These are phyloP conservation scores for Talaromyces thailandensis DNA, from an alignment of 495 filamentous ascomycete genomes.

Conservation along the genomic window DNA sequence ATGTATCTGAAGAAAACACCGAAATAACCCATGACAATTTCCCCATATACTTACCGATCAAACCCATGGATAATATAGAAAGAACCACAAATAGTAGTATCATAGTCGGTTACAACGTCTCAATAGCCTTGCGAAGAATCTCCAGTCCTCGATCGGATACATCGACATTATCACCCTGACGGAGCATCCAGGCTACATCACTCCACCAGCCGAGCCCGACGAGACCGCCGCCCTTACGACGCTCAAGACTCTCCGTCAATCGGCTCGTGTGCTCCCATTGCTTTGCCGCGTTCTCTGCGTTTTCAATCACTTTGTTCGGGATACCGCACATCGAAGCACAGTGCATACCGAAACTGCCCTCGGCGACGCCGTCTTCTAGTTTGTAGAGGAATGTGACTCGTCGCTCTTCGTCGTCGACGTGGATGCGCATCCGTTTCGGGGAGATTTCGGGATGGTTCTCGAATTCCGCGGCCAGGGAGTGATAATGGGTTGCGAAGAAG, in stretches of 20 bases:
- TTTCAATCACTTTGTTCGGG: constrained; percentile 66
- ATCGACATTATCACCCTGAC: constrained; percentile 29
- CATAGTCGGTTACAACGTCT: constrained; percentile 46
- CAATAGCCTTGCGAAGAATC: constrained; percentile 70
- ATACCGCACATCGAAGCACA: constrained; percentile 98
- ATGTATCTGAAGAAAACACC: background rate
- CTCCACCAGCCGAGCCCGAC: constrained; percentile 84
- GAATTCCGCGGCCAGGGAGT: constrained; percentile 87
- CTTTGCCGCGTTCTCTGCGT: constrained; percentile 81
- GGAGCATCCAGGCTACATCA: constrained; percentile 78
- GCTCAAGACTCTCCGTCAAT: constrained; percentile 80
- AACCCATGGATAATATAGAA: background rate
- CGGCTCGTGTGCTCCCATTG: constrained; percentile 93
- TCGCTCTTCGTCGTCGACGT: constrained; percentile 77
- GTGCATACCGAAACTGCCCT: constrained; percentile 98
- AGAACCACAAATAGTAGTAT: background rate
- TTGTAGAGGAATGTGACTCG: constrained; percentile 93
- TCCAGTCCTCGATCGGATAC: constrained; percentile 48
- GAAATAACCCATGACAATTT: background rate
- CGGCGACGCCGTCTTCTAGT: constrained; percentile 88
- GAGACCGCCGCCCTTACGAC: constrained; percentile 62
- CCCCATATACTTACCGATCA: background rate
- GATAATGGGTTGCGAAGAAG: constrained; percentile 98
- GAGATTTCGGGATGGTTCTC: constrained; percentile 77
- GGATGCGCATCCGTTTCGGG: constrained; percentile 83